A percentile compares a stretch with the other conserved stretches of the same genome.
Evolutionary conservation across 192 early-diverging fungal genomes (phyloP).

Genomic region (Linnemannia zychae): DNA sequence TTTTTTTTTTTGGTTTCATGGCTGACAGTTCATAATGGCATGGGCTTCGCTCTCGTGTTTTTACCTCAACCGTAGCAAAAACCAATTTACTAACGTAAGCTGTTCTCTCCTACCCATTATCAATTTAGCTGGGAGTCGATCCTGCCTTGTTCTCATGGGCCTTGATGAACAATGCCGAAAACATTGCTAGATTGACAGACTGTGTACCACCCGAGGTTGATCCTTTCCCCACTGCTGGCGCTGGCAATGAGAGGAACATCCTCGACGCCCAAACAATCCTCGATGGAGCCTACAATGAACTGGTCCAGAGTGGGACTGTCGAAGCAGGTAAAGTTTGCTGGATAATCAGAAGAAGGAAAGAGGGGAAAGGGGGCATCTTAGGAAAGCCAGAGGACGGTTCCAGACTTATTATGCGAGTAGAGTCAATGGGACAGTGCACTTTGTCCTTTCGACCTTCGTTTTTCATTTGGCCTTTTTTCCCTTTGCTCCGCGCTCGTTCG

Average conservation of each 20-base stretch:
- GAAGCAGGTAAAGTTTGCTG: conserved; percentile 49
- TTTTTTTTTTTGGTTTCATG: not conserved
- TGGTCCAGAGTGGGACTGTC: conserved; percentile 64
- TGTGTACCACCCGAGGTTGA: conserved; percentile 16
- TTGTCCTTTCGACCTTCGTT: not conserved
- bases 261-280: conserved; percentile 66
- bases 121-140: conserved; percentile 42
- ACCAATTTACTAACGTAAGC: not conserved
- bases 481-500: not conserved
- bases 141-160: conserved; percentile 67
- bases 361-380: not conserved
- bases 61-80: not conserved
- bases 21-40: not conserved
- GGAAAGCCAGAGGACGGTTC: not conserved
- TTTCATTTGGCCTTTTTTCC: not conserved
- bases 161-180: conserved; percentile 69
- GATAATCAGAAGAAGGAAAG: not conserved
- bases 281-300: conserved; percentile 58
- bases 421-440: not conserved
- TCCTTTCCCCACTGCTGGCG: not conserved
- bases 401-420: not conserved
- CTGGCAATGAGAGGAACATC: conserved; percentile 10
- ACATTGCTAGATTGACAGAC: conserved; percentile 55
- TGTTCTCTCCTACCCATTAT: not conserved
- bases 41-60: not conserved